Conservation (phyloP, 1,284 basidiomycete species). For the Inonotus obliquus region DNA sequence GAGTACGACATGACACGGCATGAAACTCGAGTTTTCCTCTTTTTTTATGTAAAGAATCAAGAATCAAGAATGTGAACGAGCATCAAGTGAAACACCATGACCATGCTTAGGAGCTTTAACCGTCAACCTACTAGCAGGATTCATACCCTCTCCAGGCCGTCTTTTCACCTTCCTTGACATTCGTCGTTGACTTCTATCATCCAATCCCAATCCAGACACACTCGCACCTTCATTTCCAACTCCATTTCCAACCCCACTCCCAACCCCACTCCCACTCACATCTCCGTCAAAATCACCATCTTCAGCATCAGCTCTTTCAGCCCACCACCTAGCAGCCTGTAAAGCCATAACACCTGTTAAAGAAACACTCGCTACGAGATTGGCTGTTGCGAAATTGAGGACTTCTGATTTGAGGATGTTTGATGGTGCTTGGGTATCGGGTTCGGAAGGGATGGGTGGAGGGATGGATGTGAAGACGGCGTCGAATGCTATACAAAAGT, state of each 20-base stretch:
- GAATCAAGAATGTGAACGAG: neutral
- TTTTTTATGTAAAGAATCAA: neutral
- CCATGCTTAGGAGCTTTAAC: constrained; percentile 6
- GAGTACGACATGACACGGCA: no score
- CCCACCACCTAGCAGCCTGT: constrained; percentile 78
- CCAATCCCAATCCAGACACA: neutral
- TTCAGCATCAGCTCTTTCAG: constrained; percentile 53
- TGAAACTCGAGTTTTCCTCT: no score
- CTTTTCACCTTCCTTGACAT: constrained; percentile 5
- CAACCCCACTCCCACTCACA: no score
- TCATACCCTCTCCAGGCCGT: neutral
- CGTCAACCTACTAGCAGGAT: constrained; percentile 23
- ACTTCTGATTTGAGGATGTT: constrained; percentile 51
- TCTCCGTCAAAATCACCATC: no score
- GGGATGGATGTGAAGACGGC: constrained; percentile 51
- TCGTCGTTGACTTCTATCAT: neutral
- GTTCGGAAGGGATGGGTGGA: constrained; percentile 24
- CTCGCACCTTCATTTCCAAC: neutral
- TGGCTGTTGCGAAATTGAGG: constrained; percentile 71
- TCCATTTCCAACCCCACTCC: neutral
- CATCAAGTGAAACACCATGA: neutral
- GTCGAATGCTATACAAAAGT: constrained; percentile 40
- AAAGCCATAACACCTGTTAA: constrained; percentile 74
- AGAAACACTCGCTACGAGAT: constrained; percentile 78
- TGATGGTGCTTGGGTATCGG: constrained; percentile 45